These are phyloP conservation scores for Penicillium sp. DNA, from an alignment of 2,329 filamentous ascomycete species.

Conservation along the genomic window DNA sequence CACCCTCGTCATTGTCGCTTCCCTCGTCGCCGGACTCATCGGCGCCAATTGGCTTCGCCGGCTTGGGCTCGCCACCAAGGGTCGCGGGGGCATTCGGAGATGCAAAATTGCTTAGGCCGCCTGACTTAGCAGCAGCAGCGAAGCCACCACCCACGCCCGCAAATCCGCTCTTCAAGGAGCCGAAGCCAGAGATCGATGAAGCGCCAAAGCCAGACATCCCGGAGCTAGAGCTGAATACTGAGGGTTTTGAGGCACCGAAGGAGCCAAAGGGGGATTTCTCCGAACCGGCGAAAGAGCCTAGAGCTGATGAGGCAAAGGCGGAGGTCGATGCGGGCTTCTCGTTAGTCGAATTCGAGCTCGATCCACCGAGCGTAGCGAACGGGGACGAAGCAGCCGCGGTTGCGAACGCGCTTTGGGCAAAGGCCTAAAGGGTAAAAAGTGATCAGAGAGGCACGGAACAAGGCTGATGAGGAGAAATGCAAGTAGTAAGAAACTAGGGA, in stretches of 20 bases:
- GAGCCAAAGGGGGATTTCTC: slow-evolving; percentile 66
- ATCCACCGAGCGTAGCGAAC: slow-evolving; percentile 42
- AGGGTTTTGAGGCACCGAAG: slow-evolving; percentile 53
- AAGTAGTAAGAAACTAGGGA: background rate
- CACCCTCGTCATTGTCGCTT: slow-evolving; percentile 53
- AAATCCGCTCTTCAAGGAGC: slow-evolving; percentile 42
- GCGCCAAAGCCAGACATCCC: slow-evolving; percentile 37
- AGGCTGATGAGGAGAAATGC: slow-evolving; percentile 1
- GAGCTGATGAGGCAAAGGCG: slow-evolving; percentile 69
- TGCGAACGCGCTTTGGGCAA: slow-evolving; percentile 46
- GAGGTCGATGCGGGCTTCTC: slow-evolving; percentile 56
- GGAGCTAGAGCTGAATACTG: slow-evolving; percentile 44
- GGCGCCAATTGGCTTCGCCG: slow-evolving; percentile 74
- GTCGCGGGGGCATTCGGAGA: slow-evolving; percentile 57
- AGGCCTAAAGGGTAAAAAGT: slow-evolving; percentile 25
- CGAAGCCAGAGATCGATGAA: slow-evolving; percentile 43
- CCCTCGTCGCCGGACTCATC: slow-evolving; percentile 59
- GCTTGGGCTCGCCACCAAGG: slow-evolving; percentile 50
- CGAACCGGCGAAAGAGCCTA: slow-evolving; percentile 67
- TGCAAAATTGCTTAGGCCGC: slow-evolving; percentile 69
- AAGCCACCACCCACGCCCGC: slow-evolving; percentile 53
- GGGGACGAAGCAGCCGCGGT: slow-evolving; percentile 50
- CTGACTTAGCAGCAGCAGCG: slow-evolving; percentile 49
- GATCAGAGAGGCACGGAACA: background rate
- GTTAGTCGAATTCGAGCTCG: slow-evolving; percentile 31